A percentile compares a stretch with the other conserved stretches of the same genome.
These are phyloP conservation scores for Acer saccharum DNA, from an alignment of 345 rosid species.

Conservation along the genomic window DNA sequence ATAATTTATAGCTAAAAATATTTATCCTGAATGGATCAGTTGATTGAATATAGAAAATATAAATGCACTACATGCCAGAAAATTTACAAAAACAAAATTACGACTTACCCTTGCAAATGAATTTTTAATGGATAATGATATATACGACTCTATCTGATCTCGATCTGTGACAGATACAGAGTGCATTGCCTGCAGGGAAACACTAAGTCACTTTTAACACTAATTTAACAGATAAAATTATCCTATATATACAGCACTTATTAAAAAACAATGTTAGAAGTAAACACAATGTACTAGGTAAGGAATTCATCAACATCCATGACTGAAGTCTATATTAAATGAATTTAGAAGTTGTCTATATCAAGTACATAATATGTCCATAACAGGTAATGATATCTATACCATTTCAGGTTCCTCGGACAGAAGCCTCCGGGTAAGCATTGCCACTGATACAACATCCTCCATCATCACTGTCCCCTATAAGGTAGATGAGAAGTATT, in stretches of 20 bases:
- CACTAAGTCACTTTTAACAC: constrained; percentile 21
- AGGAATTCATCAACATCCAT: background rate
- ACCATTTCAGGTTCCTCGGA: constrained; percentile 87
- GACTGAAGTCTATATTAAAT: background rate
- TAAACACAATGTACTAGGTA: background rate
- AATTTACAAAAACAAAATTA: background rate
- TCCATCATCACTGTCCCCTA: constrained; percentile 75
- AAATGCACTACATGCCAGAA: background rate
- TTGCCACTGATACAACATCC: constrained; percentile 75
- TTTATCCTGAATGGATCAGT: background rate
- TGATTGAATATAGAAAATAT: background rate
- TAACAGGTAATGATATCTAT: constrained; percentile 24
- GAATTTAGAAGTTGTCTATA: background rate
- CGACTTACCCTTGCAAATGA: constrained; percentile 76
- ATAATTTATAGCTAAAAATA: background rate
- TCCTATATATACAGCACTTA: background rate
- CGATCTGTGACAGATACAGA: constrained; percentile 59
- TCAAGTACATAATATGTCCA: constrained; percentile 11
- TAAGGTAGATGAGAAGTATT: constrained; percentile 21
- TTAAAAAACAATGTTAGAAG: background rate
- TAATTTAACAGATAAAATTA: background rate
- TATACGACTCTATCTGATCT: constrained; percentile 84
- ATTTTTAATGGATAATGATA: constrained; percentile 79
- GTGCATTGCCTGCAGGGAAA: constrained; percentile 65
- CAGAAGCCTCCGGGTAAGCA: constrained; percentile 87